Conservation (phyloP, 306 rosid genomes). For the Quillaja saponaria region DNA sequence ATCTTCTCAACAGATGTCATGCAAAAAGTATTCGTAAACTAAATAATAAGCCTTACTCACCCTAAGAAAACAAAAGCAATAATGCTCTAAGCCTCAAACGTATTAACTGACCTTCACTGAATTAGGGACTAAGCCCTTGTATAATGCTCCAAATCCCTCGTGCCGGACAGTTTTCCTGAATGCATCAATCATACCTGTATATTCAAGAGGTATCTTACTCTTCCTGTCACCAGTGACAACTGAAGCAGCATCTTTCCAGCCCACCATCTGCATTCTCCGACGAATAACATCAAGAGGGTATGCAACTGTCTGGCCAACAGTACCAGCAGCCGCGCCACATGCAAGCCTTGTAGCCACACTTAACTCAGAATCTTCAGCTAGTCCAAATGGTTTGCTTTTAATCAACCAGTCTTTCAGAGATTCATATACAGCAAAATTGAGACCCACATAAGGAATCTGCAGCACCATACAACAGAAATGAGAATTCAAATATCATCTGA, state of each 20-base stretch:
- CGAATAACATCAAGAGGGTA: constrained; percentile 58
- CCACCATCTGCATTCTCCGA: constrained; percentile 60
- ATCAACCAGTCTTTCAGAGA: constrained; percentile 52
- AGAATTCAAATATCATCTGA: too few species aligned
- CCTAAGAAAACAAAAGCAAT: constrained; percentile 12
- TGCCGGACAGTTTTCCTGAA: constrained; percentile 51
- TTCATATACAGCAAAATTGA: constrained; percentile 50
- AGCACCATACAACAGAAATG: constrained; percentile 1
- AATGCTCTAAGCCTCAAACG: background rate
- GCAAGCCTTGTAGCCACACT: constrained; percentile 50
- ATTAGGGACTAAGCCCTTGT: constrained; percentile 57
- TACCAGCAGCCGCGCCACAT: constrained; percentile 60
- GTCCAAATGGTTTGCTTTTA: constrained; percentile 36
- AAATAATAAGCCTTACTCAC: background rate
- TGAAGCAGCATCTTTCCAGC: constrained; percentile 48
- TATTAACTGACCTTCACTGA: constrained; percentile 62
- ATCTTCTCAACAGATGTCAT: background rate
- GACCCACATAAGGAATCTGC: constrained; percentile 57
- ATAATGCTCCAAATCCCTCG: constrained; percentile 51
- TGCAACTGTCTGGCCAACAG: constrained; percentile 56
- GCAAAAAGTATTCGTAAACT: background rate
- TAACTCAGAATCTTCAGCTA: constrained; percentile 39
- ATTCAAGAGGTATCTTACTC: constrained; percentile 31
- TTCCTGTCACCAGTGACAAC: constrained; percentile 46
- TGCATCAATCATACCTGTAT: constrained; percentile 54